These are phyloP conservation scores for Leccinum griseonigrum DNA, from an alignment of 1,284 basidiomycete genomes.

Conservation along the genomic window DNA sequence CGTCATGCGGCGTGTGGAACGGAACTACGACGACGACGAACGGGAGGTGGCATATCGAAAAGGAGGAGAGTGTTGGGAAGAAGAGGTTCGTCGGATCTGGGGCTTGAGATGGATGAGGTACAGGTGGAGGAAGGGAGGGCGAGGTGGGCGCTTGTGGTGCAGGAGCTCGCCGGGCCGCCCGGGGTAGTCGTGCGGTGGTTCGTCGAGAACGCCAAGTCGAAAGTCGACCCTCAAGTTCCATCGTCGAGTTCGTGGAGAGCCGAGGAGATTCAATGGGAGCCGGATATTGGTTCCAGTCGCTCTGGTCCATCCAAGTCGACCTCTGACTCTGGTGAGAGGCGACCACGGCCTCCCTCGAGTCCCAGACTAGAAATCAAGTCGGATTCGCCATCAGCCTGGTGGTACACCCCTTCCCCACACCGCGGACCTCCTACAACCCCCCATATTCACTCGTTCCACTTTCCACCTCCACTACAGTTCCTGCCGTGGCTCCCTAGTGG, in stretches of 20 bases:
- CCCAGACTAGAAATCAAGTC: slow-evolving; percentile 8
- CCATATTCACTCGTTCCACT: slow-evolving; percentile 9
- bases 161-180: slow-evolving; percentile 26
- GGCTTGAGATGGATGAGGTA: slow-evolving; percentile 19
- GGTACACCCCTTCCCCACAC: slow-evolving; percentile 7
- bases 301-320: background rate
- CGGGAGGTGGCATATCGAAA: background rate
- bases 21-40: background rate
- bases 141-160: slow-evolving; percentile 16
- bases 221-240: background rate
- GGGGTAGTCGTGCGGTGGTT: slow-evolving; percentile 13
- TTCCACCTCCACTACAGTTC: slow-evolving; percentile 18
- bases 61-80: background rate
- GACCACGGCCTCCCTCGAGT: background rate
- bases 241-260: background rate
- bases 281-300: slow-evolving; percentile 7
- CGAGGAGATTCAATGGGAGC: slow-evolving; percentile 16
- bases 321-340: slow-evolving; percentile 4
- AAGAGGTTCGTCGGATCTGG: background rate
- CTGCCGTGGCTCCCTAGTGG: slow-evolving; percentile 20
- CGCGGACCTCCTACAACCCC: slow-evolving; percentile 6
- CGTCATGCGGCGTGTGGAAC: background rate
- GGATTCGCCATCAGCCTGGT: slow-evolving; percentile 17
- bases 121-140: slow-evolving; percentile 25
- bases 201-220: slow-evolving; percentile 1